Base-by-base conservation (phyloP, 768 basidiomycete genomes). In the Termitomyces sp. region DNA sequence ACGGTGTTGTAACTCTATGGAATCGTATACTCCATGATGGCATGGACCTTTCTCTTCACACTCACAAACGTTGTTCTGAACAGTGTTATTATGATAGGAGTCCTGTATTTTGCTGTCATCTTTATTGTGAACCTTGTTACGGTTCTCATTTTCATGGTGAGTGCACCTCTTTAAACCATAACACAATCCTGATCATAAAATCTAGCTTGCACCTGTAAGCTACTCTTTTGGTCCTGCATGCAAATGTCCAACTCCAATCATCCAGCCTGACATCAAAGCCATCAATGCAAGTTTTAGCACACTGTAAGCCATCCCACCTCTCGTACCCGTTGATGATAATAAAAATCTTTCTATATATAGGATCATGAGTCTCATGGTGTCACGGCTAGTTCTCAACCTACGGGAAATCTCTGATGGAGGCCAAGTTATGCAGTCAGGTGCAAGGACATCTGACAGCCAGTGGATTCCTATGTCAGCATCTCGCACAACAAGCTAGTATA, bases 251-350 rank as follows among this genome's bases (percentile, higher is more conserved):
- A 21, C 5, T 17, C n/a, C 19, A 12, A n/a, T 11, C 21, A 25
- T 43, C 14, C 25, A 73, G 69, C 62, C 68, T 4, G 70, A 75
- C 54, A 61, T 74, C 27, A 73, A 75, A 61, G 70, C 72, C 5
- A 60, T 74, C 3, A 72, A 72, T 53, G 74, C 73, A 10, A 73
- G 73, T 55, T 73, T 75, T 51, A 74, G 71, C 47, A 72, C 71
- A 16, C 44, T 73, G 74, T 73, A 48, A 58, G 70, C 50, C 7
- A 16, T 10, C 29, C 7, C 7, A 41, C 9, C 16, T 5, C 31
- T 43, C n/a, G n/a, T n/a, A n/a, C n/a, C 37, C 29, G 4, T n/a
- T n/a, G 25, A 17, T 37, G 17, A 17, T 16, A 23, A 31, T n/a
- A 14, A 7, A 12, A 17, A 19, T 25, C 9, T 7, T 9, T 10